phyloP scores from a whole-genome alignment of 345 rosid species.

The Raphanus sativus region DNA sequence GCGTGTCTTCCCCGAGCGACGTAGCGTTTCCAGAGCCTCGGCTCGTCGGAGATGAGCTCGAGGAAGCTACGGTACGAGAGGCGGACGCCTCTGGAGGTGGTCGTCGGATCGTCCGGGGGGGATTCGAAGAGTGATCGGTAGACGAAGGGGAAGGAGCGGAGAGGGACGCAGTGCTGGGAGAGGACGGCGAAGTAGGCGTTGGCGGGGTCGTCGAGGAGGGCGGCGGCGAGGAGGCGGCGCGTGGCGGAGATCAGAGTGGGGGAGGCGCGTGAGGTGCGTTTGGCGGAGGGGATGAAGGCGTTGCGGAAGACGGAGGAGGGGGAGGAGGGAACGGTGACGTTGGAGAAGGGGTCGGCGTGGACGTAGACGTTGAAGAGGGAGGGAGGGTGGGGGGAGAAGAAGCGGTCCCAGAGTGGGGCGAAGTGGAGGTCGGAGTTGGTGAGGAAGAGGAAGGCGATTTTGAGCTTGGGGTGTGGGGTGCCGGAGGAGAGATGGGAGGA shows the following conservation, averaged over 20 bases:
- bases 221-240: slow-evolving; percentile 14
- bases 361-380: slow-evolving; percentile 20
- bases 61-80: slow-evolving; percentile 10
- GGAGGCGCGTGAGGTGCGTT: background rate
- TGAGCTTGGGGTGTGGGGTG: slow-evolving; percentile 1
- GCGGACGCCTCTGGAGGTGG: background rate
- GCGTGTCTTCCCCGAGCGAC: background rate
- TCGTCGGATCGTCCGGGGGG: background rate
- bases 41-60: slow-evolving; percentile 12
- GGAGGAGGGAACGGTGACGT: background rate
- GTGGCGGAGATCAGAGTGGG: slow-evolving; percentile 20
- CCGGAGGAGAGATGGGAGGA: background rate
- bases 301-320: background rate
- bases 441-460: slow-evolving; percentile 7
- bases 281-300: background rate
- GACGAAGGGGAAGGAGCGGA: background rate
- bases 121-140: slow-evolving; percentile 5
- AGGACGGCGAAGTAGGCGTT: slow-evolving; percentile 9
- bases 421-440: slow-evolving; percentile 14
- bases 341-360: slow-evolving; percentile 16
- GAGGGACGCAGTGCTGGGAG: slow-evolving; percentile 13
- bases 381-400: background rate
- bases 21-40: slow-evolving; percentile 24
- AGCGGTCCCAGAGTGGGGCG: slow-evolving; percentile 11
- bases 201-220: background rate